These are phyloP conservation scores for Saccharomyces pastorianus DNA, from an alignment of 1,139 yeast genomes.

Conservation along the genomic window DNA sequence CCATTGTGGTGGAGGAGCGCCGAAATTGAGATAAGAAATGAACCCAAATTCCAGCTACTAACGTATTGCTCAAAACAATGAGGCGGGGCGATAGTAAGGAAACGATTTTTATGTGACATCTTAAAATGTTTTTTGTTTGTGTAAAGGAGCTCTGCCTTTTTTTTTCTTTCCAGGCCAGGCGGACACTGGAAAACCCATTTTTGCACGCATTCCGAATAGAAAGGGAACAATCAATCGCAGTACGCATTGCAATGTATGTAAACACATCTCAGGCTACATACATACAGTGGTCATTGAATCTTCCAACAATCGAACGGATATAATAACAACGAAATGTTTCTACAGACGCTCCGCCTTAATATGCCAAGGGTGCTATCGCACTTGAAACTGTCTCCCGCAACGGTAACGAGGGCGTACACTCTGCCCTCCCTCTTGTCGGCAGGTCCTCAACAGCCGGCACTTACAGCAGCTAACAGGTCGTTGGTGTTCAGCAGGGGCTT, in stretches of 20 bases:
- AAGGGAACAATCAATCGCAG: background rate
- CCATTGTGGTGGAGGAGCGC: too few relatives aligned
- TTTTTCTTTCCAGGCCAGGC: background rate
- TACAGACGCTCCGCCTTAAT: background rate
- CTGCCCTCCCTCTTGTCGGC: background rate
- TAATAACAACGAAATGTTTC: background rate
- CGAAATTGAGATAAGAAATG: too few relatives aligned
- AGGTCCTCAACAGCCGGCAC: background rate
- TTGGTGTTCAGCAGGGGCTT: constrained; percentile 40
- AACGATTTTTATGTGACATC: too few relatives aligned
- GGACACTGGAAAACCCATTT: background rate
- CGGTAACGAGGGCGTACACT: background rate
- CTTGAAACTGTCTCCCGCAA: background rate
- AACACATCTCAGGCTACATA: background rate
- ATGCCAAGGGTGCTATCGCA: background rate
- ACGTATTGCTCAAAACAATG: too few relatives aligned
- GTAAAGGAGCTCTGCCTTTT: background rate
- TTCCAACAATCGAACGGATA: background rate
- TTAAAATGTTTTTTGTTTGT: background rate
- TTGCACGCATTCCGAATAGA: background rate
- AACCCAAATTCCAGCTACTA: too few relatives aligned
- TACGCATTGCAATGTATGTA: background rate
- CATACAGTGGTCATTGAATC: background rate
- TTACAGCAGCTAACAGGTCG: background rate
- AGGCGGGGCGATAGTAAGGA: too few relatives aligned